These are phyloP conservation scores for Achlya hypogyna DNA, from an alignment of 352 stramenopile genomes.

Conservation along the genomic window DNA sequence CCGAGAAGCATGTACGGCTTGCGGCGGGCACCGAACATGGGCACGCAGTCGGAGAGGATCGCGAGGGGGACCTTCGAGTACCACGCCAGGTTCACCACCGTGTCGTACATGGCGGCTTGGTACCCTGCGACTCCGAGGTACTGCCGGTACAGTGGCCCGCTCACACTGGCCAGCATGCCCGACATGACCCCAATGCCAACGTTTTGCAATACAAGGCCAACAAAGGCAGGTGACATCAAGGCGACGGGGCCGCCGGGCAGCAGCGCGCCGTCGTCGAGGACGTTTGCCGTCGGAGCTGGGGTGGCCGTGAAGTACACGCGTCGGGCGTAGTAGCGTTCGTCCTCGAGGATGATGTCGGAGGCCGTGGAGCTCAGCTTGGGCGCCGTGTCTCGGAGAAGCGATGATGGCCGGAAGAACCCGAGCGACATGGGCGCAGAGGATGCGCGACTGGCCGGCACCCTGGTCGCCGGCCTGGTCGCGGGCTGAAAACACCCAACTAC, in stretches of 20 bases:
- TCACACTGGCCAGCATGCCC: neutral
- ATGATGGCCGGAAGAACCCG: neutral
- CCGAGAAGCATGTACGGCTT: conserved; percentile 23
- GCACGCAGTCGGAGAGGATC: conserved; percentile 16
- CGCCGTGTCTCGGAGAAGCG: neutral
- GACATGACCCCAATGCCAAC: conserved; percentile 11
- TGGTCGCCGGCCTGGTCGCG: neutral
- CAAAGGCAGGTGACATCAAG: neutral
- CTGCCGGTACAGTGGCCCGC: neutral
- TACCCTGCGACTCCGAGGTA: neutral
- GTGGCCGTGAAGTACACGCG: neutral
- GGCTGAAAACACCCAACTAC: too few relatives aligned
- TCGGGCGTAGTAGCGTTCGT: neutral
- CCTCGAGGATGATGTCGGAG: conserved; percentile 5
- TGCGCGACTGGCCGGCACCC: too few relatives aligned
- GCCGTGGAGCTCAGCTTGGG: conserved; percentile 3
- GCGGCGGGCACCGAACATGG: conserved; percentile 6
- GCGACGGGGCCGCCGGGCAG: conserved; percentile 8
- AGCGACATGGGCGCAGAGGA: neutral
- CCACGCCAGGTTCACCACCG: neutral
- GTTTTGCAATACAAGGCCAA: conserved; percentile 10
- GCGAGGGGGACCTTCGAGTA: conserved; percentile 17
- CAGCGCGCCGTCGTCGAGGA: neutral
- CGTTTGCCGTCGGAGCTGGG: neutral
- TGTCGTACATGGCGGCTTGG: neutral